Base-by-base conservation (phyloP, 345 rosid genomes). In the Eutrema yunnanense region DNA sequence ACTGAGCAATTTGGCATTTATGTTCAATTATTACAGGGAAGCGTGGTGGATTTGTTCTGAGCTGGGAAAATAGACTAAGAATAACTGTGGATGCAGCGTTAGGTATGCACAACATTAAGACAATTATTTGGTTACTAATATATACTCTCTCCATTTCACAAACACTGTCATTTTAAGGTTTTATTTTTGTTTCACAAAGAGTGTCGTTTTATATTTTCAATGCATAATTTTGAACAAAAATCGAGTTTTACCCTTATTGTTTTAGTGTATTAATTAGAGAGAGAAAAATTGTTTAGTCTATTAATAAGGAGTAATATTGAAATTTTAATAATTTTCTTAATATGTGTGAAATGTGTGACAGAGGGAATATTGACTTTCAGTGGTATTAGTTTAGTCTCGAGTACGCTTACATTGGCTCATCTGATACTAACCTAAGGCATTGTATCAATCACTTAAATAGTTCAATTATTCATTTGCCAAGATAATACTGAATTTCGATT, bases 1-100 rank as follows among this genome's bases (percentile, higher is more conserved):
- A 67, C 9, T 32, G 29, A 38, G 5, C 0, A 4, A 41, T 16
- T 1, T 57, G 11, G 32, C 9, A 13, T 16, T 29, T 7, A 50
- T 59, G 33, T 49, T 10, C 6, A 5, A 44, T 10, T 43, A 11
- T 44, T 44, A 48, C 36, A 73, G 77, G 77, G 13, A 73, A 46
- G 34, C 71, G 32, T 37, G 59, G 71, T 0, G 71, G 71, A 44
- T 55, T 63, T 3, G 14, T 65, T 11, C 19, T 84, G 65, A 80
- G 70, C 42, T 84, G 86, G 86, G 67, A 72, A 70, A 72, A 47
- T 49, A 81, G 86, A 49, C 76, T 85, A 5, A 75, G 71, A 16
- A 75, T 81, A 65, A 82, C 78, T 14, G 42, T 77, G 50, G 86
- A 81, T 48, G 73, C 81, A n/a, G 88, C 86, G 10, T 72, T 74